Base-by-base conservation (phyloP, 345 rosid species). In the Brassica juncea region DNA sequence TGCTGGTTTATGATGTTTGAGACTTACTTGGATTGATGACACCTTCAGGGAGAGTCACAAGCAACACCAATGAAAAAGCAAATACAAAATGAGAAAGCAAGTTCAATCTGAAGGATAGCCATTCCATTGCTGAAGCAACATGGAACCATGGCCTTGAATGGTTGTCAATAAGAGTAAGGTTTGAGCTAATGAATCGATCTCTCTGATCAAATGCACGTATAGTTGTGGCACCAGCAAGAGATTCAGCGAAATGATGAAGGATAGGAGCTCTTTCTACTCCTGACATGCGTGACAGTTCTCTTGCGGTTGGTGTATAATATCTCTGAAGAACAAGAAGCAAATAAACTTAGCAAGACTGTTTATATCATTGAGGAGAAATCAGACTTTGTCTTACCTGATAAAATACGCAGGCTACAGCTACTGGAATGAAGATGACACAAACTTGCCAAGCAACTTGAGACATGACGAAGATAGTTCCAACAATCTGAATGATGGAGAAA, bases 381-480 rank as follows among this genome's bases (percentile, higher is more conserved):
- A 4, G 2, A n/a, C 11, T 31, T 63, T 60, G 9, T 69, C 86
- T 80, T 92, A 90, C 98, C 82, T 94, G 98, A 83, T 94, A 94
- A 89, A 97, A 92, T 75, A 94, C 86, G 78, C 98, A 94, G 72
- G 92, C 85, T 68, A 89, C 97, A 35, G 98, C 91, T 54, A 94
- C 97, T n/a, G 97, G 98, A 83, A 94, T 91, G 90, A 94, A 94
- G 84, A 94, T 87, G 73, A 88, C 86, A 76, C 90, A 94, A 78
- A 94, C 98, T 89, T 94, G 83, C 98, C 98, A 94, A 55, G 98
- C 98, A 70, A 88, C 97, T 75, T 94, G 94, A 14, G 98, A 89
- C 97, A 92, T 94, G 25, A 94, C 97, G 14, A 86, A 86, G 74
- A 94, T 86, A 14, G 98, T 89, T 76, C 97, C 98, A 11, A 92